These are phyloP conservation scores for Apiospora arundinis DNA, from an alignment of 2,329 filamentous ascomycete genomes.

Conservation along the genomic window DNA sequence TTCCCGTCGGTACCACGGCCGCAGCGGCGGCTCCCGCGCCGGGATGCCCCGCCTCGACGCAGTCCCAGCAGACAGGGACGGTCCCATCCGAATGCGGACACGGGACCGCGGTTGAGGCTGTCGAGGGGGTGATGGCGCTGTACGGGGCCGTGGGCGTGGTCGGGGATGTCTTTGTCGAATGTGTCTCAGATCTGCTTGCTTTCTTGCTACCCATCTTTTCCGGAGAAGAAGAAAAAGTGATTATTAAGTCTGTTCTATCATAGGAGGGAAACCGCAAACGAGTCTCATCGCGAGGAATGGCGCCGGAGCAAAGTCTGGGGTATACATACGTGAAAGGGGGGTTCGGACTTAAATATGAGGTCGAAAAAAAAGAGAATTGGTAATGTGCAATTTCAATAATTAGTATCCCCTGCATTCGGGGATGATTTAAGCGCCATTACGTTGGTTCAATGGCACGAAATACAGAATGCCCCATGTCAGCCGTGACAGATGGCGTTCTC, in stretches of 20 bases:
- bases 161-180: background rate
- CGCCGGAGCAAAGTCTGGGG: background rate
- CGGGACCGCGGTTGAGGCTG: background rate
- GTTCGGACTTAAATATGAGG: background rate
- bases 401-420: background rate
- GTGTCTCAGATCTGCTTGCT: background rate
- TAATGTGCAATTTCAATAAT: background rate
- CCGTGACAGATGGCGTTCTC: background rate
- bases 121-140: background rate
- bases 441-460: background rate
- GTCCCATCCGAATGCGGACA: conserved; percentile 19
- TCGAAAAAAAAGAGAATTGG: background rate
- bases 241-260: background rate
- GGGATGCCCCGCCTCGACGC: conserved; percentile 19
- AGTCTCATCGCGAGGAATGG: background rate
- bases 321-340: background rate
- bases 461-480: background rate
- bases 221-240: background rate
- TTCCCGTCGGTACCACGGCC: background rate
- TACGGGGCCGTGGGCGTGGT: background rate
- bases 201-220: conserved; percentile 1
- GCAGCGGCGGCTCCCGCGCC: background rate
- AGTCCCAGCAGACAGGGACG: conserved; percentile 18
- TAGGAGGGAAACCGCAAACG: background rate
- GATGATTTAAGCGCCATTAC: background rate